These are phyloP conservation scores for Termitomyces sp. DNA, from an alignment of 768 basidiomycete genomes.

Conservation along the genomic window DNA sequence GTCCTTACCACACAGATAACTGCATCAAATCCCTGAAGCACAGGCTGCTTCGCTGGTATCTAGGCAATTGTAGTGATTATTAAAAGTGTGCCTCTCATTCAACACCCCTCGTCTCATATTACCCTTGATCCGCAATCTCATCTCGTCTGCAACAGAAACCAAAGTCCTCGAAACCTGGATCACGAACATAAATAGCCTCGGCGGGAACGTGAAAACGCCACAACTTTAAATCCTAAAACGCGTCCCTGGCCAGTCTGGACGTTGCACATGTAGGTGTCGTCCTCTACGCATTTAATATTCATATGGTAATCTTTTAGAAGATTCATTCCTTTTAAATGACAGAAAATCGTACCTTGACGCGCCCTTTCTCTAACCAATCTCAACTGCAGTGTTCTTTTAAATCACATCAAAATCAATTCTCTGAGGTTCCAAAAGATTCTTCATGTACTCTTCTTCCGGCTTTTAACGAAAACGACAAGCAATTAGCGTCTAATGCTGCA, in stretches of 20 bases:
- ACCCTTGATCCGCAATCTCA: neutral
- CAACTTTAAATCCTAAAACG: neutral
- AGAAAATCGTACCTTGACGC: neutral
- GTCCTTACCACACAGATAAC: neutral
- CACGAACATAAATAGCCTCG: neutral
- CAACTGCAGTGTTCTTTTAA: neutral
- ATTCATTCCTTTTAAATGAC: neutral
- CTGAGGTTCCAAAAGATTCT: neutral
- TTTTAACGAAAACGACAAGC: neutral
- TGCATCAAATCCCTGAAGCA: neutral
- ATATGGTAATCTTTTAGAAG: neutral
- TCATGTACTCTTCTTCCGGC: constrained; percentile 1
- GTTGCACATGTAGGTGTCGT: neutral
- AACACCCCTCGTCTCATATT: neutral
- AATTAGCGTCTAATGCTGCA: constrained; percentile 6
- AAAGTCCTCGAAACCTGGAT: neutral
- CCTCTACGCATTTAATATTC: neutral
- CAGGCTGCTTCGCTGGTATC: neutral
- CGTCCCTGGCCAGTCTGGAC: neutral
- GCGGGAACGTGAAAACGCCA: neutral
- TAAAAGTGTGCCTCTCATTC: neutral
- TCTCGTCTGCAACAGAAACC: neutral
- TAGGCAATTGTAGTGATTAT: neutral
- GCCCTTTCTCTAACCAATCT: neutral
- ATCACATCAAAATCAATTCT: neutral